Percentiles rank a stretch among this genome's conserved stretches.
phyloP scores from a whole-genome alignment of 805 yeast genomes.

The Candida andamanensis region DNA sequence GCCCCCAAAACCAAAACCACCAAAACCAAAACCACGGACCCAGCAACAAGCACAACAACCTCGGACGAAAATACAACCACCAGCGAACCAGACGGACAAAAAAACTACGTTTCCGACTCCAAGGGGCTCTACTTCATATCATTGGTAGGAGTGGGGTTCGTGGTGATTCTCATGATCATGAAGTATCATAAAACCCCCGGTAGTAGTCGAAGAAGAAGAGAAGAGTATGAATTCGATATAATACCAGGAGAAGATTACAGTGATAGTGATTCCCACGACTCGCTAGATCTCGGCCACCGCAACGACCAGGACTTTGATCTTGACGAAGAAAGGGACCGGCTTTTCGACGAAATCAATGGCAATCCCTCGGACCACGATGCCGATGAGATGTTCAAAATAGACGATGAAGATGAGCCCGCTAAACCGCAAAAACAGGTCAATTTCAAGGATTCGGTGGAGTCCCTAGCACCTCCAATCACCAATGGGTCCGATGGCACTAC shows the following conservation, averaged over 20 bases:
- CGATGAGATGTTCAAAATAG: conserved; percentile 37
- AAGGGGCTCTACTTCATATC: conserved; percentile 58
- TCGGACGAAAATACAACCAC: conserved; percentile 8
- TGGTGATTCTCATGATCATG: conserved; percentile 42
- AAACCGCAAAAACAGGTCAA: conserved; percentile 3
- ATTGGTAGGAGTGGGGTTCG: conserved; percentile 55
- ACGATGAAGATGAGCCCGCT: conserved; percentile 31
- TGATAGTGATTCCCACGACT: conserved; percentile 32
- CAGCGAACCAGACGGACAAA: conserved; percentile 30
- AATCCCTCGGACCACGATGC: conserved; percentile 30
- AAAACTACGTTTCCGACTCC: conserved; percentile 29
- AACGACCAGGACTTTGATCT: conserved; percentile 15
- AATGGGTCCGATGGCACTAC: too few relatives aligned
- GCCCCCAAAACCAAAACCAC: conserved; percentile 1
- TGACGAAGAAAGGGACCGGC: conserved; percentile 35
- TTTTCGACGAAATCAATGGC: conserved; percentile 39
- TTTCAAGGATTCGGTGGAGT: conserved; percentile 3
- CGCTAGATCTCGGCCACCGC: conserved; percentile 29
- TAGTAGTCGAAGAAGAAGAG: conserved; percentile 45
- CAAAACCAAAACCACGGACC: conserved; percentile 3
- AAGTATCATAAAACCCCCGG: conserved; percentile 39
- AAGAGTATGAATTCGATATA: conserved; percentile 70
- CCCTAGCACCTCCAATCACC: too few relatives aligned
- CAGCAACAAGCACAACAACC: conserved; percentile 2
- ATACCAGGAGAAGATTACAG: conserved; percentile 60